These are phyloP conservation scores for Erodium chrysanthum DNA, from an alignment of 441 rosid genomes.

Conservation along the genomic window DNA sequence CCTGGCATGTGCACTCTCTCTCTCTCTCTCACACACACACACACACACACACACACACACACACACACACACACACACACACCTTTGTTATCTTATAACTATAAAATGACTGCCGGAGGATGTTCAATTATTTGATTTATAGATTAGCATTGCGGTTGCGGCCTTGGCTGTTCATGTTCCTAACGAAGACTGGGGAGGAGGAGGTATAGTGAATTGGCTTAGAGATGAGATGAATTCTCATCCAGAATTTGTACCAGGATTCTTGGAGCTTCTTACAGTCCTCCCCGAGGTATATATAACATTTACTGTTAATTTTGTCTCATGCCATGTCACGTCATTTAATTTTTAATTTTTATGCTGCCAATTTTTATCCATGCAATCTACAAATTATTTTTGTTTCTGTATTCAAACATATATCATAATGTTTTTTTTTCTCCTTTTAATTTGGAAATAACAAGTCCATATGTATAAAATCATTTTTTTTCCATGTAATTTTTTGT, in stretches of 20 bases:
- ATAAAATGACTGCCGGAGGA: background rate
- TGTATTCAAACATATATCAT: too few species aligned
- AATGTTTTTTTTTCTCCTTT: too few species aligned
- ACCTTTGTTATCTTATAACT: background rate
- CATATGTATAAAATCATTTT: too few species aligned
- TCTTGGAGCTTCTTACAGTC: conserved; percentile 89
- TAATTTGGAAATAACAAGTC: too few species aligned
- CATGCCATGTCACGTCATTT: background rate
- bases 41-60: too few species aligned
- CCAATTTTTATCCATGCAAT: too few species aligned
- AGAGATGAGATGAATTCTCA: conserved; percentile 83
- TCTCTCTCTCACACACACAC: background rate
- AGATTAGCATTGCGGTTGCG: conserved; percentile 98
- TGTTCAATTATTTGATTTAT: conserved; percentile 24
- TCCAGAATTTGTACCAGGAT: conserved; percentile 90
- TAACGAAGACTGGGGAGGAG: conserved; percentile 91
- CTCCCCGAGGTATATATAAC: conserved; percentile 71
- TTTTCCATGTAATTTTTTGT: too few species aligned
- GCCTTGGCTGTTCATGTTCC: conserved; percentile 97
- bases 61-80: background rate
- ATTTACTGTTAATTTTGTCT: conserved; percentile 46
- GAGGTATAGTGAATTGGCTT: conserved; percentile 88
- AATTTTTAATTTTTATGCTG: background rate
- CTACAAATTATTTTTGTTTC: too few species aligned
- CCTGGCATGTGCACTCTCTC: background rate